A percentile compares a stretch with the other conserved stretches of the same genome.
phyloP scores from a whole-genome alignment of 768 basidiomycete species.

The Pleurotus platypus region DNA sequence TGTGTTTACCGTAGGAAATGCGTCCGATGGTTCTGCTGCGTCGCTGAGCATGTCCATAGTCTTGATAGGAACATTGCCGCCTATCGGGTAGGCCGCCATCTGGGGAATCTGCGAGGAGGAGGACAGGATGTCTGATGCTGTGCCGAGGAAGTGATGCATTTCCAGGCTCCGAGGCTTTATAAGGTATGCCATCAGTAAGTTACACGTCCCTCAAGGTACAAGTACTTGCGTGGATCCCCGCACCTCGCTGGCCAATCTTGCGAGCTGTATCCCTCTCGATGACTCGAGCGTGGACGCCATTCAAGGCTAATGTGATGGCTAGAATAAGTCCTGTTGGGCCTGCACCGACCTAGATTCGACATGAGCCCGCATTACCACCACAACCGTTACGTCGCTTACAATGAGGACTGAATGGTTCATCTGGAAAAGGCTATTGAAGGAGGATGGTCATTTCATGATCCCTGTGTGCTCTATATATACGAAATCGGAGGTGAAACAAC shows the following conservation, averaged over 20 bases:
- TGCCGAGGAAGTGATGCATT: constrained; percentile 20
- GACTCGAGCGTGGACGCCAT: constrained; percentile 46
- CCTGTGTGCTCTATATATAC: too few relatives aligned
- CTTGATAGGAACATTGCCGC: not conserved
- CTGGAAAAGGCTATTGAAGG: too few relatives aligned
- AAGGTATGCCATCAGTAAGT: not conserved
- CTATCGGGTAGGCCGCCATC: constrained; percentile 12
- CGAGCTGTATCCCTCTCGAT: constrained; percentile 38
- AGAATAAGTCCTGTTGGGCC: constrained; percentile 31
- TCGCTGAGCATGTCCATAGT: not conserved
- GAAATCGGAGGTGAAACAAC: too few relatives aligned
- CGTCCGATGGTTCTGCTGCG: constrained; percentile 13
- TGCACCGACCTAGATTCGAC: not conserved
- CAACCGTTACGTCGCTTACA: not conserved
- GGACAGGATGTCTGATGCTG: constrained; percentile 10
- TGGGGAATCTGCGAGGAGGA: not conserved
- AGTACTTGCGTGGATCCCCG: not conserved
- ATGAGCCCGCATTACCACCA: not conserved
- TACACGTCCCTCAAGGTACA: not conserved
- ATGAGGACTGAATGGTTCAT: not conserved
- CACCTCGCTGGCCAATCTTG: not conserved
- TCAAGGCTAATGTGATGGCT: constrained; percentile 36
- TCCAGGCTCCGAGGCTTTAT: constrained; percentile 22
- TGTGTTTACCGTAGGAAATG: constrained; percentile 14
- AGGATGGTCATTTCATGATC: too few relatives aligned